Evolutionary conservation across 805 yeast species (phyloP), one percentile per base, ranked within the genome.

Genomic region (Spathaspora gorwiae): DNA sequence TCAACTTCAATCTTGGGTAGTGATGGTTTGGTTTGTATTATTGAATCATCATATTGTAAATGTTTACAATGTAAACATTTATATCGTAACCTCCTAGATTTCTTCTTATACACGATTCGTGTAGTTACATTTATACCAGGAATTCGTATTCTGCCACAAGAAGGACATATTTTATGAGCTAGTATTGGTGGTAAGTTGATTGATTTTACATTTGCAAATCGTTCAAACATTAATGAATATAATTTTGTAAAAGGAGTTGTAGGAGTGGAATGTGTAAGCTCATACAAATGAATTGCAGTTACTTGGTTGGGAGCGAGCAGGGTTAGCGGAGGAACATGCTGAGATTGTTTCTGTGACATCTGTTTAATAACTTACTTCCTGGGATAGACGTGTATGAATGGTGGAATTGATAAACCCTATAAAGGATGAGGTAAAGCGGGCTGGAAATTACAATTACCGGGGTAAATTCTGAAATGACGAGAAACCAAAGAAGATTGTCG

Each of bases 81-180:
- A 14, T 37, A 44, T 27, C 39, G 33, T 27, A 52, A 39, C 6
- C 39, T 40, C 31, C 53, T 35, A 11, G 29, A 26, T 35, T 45
- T 39, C 47, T 44, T 42, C 43, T 45, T 39, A 47, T 56, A 66
- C 24, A 39, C 40, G 3, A 68, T 54, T 13, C 63, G 49, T 31
- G 47, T 45, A 8, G 57, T 46, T 24, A 57, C 50, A 1, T 67
- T 62, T 36, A 69, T 49, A 2, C 76, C 76, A 1, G 74, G 69
- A 1, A 71, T 57, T 37, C 49, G 54, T 15, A 62, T 41, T 7
- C 54, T 47, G 6, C 70, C 70, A 48, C 76, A 71, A 9, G 46
- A 40, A 4, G 44, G 43, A 47, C 76, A 71, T 42, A 60, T 53
- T 42, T 55, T 55, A 48, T 61, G 59, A 5, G 49, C 39, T 26